Percentiles rank a stretch among this genome's conserved stretches.
These are phyloP conservation scores for Urostyla sp. DNA, from an alignment of 73 alveolate genomes.

Conservation along the genomic window DNA sequence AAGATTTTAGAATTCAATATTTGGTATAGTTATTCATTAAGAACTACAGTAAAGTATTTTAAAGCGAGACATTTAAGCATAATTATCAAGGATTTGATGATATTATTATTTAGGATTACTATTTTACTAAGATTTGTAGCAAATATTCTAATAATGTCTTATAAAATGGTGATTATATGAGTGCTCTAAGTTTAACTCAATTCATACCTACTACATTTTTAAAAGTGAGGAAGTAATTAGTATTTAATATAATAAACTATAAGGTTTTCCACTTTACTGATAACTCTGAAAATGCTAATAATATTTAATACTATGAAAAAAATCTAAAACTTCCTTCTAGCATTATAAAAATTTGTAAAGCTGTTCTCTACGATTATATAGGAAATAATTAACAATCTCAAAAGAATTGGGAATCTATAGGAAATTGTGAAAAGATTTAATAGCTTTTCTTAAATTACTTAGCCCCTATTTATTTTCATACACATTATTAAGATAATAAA, in stretches of 20 bases:
- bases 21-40: not conserved
- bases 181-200: conserved; percentile 10
- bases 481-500: no score
- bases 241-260: not conserved
- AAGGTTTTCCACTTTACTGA: not conserved
- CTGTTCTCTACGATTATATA: no score
- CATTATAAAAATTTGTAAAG: no score
- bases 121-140: not conserved
- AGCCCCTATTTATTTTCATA: no score
- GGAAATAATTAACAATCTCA: no score
- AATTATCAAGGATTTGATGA: not conserved
- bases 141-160: conserved; percentile 6
- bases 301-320: not conserved
- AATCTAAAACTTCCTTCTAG: not conserved
- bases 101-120: not conserved
- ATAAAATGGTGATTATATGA: conserved; percentile 28
- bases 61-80: not conserved
- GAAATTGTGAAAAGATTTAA: no score
- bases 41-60: conserved; percentile 8
- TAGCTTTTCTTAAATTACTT: no score
- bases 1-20: conserved; percentile 10
- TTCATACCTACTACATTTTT: not conserved
- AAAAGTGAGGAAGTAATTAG: conserved; percentile 13
- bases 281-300: not conserved
- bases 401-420: no score